These are phyloP conservation scores for Verticillium klebahnii DNA, from an alignment of 2,329 filamentous ascomycete species.

Conservation along the genomic window DNA sequence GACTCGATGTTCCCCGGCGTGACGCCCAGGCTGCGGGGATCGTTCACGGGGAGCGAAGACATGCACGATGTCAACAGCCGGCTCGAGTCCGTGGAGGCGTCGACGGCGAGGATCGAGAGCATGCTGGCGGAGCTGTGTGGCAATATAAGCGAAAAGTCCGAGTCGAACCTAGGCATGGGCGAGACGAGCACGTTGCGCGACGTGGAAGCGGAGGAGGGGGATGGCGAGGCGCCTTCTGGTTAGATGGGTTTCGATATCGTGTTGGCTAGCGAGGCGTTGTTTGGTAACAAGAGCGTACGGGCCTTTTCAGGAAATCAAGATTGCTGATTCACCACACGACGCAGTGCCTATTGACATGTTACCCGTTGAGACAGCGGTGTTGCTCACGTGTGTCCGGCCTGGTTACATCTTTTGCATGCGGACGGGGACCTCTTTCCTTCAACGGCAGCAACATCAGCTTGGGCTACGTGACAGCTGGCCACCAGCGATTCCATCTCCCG, in stretches of 20 bases:
- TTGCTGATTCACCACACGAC: conserved; percentile 5
- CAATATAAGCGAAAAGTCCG: conserved; percentile 18
- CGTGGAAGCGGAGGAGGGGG: conserved; percentile 13
- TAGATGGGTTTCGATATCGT: conserved; percentile 7
- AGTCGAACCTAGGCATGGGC: conserved; percentile 20
- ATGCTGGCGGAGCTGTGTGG: conserved; percentile 34
- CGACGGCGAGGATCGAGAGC: conserved; percentile 42
- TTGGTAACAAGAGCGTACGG: background rate
- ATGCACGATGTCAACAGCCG: conserved; percentile 37
- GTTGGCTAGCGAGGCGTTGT: background rate
- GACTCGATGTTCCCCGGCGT: conserved; percentile 55
- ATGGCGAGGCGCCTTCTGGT: conserved; percentile 24
- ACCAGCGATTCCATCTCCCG: background rate
- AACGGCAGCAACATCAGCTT: background rate
- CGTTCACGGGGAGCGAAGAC: conserved; percentile 43
- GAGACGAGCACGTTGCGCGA: conserved; percentile 18
- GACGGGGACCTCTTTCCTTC: background rate
- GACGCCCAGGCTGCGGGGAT: conserved; percentile 42
- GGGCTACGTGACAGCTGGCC: background rate
- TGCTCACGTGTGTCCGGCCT: background rate
- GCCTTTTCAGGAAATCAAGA: background rate
- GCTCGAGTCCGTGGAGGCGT: conserved; percentile 45
- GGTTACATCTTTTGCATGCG: background rate
- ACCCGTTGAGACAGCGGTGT: background rate
- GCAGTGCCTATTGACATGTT: background rate